These are phyloP conservation scores for Herpotrichia juniperi DNA, from an alignment of 2,329 filamentous ascomycete genomes.

Conservation along the genomic window DNA sequence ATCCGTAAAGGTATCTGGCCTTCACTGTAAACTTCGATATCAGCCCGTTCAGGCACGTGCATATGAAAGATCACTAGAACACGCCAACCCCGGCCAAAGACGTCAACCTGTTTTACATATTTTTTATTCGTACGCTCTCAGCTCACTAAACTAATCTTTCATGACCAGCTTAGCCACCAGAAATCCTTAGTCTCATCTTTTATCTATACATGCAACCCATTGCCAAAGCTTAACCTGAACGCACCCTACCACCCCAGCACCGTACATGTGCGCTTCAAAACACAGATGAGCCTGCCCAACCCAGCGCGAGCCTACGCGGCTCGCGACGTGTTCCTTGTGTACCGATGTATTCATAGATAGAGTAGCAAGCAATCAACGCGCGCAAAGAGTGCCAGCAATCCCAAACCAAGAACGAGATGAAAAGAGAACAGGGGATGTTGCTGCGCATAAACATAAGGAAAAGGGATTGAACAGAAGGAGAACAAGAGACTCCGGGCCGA, in stretches of 20 bases:
- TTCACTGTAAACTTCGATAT: too few relatives aligned
- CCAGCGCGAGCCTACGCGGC: not conserved
- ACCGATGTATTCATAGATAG: slow-evolving; percentile 3
- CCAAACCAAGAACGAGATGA: not conserved
- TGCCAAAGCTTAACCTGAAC: not conserved
- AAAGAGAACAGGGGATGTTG: not conserved
- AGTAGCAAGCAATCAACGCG: not conserved
- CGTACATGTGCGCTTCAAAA: not conserved
- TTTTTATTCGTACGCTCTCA: slow-evolving; percentile 1
- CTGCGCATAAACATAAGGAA: not conserved
- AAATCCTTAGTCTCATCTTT: slow-evolving; percentile 1
- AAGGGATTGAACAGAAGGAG: not conserved
- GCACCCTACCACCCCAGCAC: not conserved
- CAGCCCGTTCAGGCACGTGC: too few relatives aligned
- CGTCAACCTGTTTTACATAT: not conserved
- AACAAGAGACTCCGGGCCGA: slow-evolving; percentile 3
- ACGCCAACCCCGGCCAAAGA: not conserved
- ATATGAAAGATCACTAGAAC: not conserved
- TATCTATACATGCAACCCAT: slow-evolving; percentile 5
- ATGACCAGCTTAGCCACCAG: not conserved
- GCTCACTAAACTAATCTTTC: not conserved
- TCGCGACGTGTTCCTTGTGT: not conserved
- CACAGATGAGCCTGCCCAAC: slow-evolving; percentile 1
- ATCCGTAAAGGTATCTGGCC: too few relatives aligned
- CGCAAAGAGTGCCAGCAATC: too few relatives aligned